Evolutionary conservation across 2,329 filamentous ascomycete genomes (phyloP).

Genomic region (Diaporthe amygdali): DNA sequence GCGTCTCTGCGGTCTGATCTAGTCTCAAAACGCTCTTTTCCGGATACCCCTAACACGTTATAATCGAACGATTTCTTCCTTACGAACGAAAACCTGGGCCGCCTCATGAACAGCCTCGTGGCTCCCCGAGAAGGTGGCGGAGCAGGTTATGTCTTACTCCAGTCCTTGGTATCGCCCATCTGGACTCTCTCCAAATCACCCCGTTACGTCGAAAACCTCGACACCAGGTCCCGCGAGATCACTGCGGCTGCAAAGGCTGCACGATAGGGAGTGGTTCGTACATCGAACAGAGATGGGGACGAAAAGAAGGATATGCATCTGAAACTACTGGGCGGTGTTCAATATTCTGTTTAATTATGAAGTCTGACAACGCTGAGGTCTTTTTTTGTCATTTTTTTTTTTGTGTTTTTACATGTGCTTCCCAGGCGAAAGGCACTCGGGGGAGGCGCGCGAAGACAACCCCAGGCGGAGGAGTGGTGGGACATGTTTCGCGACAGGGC

Average conservation of each 20-base stretch:
- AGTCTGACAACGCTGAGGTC: slow-evolving; percentile 26
- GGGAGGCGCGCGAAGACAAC: slow-evolving; percentile 9
- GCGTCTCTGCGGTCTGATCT: slow-evolving; percentile 95
- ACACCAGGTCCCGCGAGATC: slow-evolving; percentile 22
- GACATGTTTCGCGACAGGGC: slow-evolving; percentile 16
- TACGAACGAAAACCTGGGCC: slow-evolving; percentile 26
- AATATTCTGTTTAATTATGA: slow-evolving; percentile 57
- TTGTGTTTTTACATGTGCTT: slow-evolving; percentile 20
- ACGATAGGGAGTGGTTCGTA: slow-evolving; percentile 22
- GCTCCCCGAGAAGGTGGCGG: slow-evolving; percentile 13
- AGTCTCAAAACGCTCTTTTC: slow-evolving; percentile 25
- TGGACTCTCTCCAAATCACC: slow-evolving; percentile 8
- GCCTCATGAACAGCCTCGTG: slow-evolving; percentile 23
- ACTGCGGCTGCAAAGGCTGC: slow-evolving; percentile 20
- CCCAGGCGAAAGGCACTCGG: slow-evolving; percentile 21
- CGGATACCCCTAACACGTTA: slow-evolving; percentile 28
- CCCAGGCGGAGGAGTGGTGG: slow-evolving; percentile 14
- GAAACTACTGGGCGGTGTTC: slow-evolving; percentile 41
- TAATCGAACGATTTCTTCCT: slow-evolving; percentile 29
- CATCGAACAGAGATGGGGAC: slow-evolving; percentile 23
- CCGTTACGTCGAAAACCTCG: slow-evolving; percentile 22
- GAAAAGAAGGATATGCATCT: slow-evolving; percentile 27
- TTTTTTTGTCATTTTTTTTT: slow-evolving; percentile 11
- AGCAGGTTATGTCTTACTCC: slow-evolving; percentile 16
- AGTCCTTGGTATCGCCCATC: slow-evolving; percentile 16